Conservation (phyloP, 331 rosid species). For the Quercus tomentella region DNA sequence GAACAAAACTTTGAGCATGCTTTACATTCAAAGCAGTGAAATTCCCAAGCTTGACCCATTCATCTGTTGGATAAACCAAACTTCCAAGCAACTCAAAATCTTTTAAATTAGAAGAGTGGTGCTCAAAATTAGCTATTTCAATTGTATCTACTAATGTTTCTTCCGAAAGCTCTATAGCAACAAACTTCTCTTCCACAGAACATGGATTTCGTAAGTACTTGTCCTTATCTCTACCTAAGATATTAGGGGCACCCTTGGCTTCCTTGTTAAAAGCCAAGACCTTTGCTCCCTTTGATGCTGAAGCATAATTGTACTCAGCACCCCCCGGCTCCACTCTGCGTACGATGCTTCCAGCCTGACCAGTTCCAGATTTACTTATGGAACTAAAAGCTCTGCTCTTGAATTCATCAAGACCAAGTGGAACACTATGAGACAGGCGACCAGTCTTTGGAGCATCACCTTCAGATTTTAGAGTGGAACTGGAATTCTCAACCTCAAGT, state of each 20-base stretch:
- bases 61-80: slow-evolving; percentile 81
- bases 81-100: slow-evolving; percentile 76
- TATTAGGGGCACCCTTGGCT: slow-evolving; percentile 93
- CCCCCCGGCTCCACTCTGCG: slow-evolving; percentile 91
- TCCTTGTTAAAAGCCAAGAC: slow-evolving; percentile 91
- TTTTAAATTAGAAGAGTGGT: slow-evolving; percentile 82
- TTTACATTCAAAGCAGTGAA: slow-evolving; percentile 78
- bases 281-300: slow-evolving; percentile 94
- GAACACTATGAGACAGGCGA: slow-evolving; percentile 51
- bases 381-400: slow-evolving; percentile 77
- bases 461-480: slow-evolving; percentile 37
- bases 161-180: slow-evolving; percentile 83
- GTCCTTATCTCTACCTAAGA: slow-evolving; percentile 78
- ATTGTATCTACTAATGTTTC: slow-evolving; percentile 84
- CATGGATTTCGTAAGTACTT: slow-evolving; percentile 95
- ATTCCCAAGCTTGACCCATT: slow-evolving; percentile 76
- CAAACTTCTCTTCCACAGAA: slow-evolving; percentile 79
- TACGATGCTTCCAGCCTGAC: slow-evolving; percentile 50
- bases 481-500: slow-evolving; percentile 33
- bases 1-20: slow-evolving; percentile 69
- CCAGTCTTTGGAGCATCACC: slow-evolving; percentile 43
- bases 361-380: slow-evolving; percentile 49
- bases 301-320: slow-evolving; percentile 83
- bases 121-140: slow-evolving; percentile 87
- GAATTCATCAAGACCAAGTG: slow-evolving; percentile 88